phyloP scores from a whole-genome alignment of 2,329 filamentous ascomycete species.

The Curvularia eragrostidis region DNA sequence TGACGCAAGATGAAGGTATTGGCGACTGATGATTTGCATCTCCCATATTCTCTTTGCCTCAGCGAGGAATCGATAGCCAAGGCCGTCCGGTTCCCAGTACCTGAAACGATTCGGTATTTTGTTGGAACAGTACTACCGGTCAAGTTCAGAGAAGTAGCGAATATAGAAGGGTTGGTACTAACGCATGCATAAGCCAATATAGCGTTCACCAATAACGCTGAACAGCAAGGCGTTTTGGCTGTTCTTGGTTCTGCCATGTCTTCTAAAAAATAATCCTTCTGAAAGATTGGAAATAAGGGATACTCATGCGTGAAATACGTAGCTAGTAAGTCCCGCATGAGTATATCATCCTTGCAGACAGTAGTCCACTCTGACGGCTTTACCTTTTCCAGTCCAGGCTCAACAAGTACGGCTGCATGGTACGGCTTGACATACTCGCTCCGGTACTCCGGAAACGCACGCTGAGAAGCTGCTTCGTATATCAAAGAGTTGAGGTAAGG shows the following conservation, averaged over 20 bases:
- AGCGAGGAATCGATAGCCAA: constrained; percentile 26
- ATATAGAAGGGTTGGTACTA: constrained; percentile 9
- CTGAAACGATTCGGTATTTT: constrained; percentile 8
- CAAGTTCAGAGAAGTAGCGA: neutral
- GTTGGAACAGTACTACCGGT: neutral
- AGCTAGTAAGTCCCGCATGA: constrained; percentile 24
- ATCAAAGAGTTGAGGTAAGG: constrained; percentile 18
- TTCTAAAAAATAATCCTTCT: constrained; percentile 29
- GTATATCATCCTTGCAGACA: constrained; percentile 23
- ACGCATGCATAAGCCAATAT: constrained; percentile 31
- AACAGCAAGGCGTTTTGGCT: constrained; percentile 26
- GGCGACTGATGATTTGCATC: constrained; percentile 6
- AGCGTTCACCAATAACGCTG: constrained; percentile 29
- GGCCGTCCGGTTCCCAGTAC: constrained; percentile 25
- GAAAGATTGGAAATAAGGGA: constrained; percentile 18
- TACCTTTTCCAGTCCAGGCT: constrained; percentile 22
- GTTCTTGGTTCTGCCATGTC: constrained; percentile 18
- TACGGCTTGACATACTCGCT: constrained; percentile 26
- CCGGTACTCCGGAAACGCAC: neutral
- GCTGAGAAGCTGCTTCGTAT: constrained; percentile 10
- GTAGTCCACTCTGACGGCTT: constrained; percentile 26
- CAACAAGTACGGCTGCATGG: constrained; percentile 26
- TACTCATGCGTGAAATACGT: constrained; percentile 24
- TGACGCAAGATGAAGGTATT: constrained; percentile 18
- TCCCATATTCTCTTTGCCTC: constrained; percentile 35